phyloP scores from a whole-genome alignment of 73 alveolate species.

The Diophrys appendiculata region DNA sequence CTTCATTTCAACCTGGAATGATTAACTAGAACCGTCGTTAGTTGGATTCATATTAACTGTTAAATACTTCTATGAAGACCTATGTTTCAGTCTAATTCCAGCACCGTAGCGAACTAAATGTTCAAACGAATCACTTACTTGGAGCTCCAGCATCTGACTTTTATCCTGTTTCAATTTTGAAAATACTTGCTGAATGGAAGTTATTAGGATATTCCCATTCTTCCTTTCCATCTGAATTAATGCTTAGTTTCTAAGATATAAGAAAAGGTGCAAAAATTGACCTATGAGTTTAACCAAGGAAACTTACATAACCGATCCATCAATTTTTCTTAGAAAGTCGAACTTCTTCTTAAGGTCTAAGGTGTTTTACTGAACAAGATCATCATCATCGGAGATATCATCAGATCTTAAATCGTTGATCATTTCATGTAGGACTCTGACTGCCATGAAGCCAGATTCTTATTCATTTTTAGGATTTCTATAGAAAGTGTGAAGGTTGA shows the following conservation, averaged over 20 bases:
- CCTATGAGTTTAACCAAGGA: not conserved
- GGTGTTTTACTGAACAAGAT: not conserved
- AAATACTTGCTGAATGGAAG: constrained; percentile 16
- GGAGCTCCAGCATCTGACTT: not conserved
- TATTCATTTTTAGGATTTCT: not conserved
- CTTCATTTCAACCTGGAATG: not conserved
- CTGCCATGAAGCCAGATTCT: not conserved
- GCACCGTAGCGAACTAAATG: constrained; percentile 5
- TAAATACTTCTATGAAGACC: not conserved
- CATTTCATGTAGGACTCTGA: not conserved
- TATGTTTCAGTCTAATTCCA: not conserved
- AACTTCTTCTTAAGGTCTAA: not conserved
- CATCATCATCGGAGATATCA: not conserved
- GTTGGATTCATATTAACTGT: not conserved
- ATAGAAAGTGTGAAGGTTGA: not conserved
- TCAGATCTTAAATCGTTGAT: not conserved
- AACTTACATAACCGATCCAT: not conserved
- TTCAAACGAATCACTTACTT: not conserved
- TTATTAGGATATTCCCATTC: constrained; percentile 7
- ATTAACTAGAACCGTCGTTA: not conserved
- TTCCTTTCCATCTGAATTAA: constrained; percentile 4
- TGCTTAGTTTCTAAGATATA: not conserved
- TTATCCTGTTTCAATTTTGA: constrained; percentile 1
- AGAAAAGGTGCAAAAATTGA: not conserved
- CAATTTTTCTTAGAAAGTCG: not conserved